Evolutionary conservation across 73 alveolate genomes (phyloP).

Genomic region (Stentor coeruleus): DNA sequence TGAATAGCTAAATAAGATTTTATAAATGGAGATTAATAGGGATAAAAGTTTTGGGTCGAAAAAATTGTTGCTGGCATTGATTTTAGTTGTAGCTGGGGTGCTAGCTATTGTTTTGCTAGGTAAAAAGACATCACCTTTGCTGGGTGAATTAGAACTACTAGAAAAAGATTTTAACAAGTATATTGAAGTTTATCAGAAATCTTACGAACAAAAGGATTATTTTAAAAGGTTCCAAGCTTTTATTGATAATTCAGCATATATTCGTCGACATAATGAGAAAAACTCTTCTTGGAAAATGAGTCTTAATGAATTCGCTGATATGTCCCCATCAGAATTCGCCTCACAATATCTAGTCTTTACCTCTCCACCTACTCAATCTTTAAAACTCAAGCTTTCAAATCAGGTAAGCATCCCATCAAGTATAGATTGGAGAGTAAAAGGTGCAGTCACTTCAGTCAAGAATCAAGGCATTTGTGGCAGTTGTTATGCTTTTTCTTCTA

Average conservation of each 20-base stretch:
- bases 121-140: not conserved
- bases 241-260: not conserved
- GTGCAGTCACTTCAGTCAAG: conserved; percentile 39
- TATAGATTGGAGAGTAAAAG: conserved; percentile 40
- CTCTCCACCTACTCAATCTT: not conserved
- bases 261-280: not conserved
- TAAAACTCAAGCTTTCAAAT: not conserved
- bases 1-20: no score
- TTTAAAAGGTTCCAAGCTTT: not conserved
- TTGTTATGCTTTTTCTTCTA: conserved; percentile 41
- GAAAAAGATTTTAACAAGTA: not conserved
- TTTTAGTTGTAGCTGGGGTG: no score
- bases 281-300: not conserved
- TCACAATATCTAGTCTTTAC: not conserved
- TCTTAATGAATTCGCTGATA: not conserved
- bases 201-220: not conserved
- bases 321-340: not conserved
- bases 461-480: conserved; percentile 39
- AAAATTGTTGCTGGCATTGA: no score
- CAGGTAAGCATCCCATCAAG: not conserved
- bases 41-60: no score
- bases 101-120: no score
- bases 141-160: not conserved
- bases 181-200: no score
- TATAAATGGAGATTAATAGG: no score